Conservation (phyloP, 2,329 filamentous ascomycete genomes). For the Apiospora koreana region DNA sequence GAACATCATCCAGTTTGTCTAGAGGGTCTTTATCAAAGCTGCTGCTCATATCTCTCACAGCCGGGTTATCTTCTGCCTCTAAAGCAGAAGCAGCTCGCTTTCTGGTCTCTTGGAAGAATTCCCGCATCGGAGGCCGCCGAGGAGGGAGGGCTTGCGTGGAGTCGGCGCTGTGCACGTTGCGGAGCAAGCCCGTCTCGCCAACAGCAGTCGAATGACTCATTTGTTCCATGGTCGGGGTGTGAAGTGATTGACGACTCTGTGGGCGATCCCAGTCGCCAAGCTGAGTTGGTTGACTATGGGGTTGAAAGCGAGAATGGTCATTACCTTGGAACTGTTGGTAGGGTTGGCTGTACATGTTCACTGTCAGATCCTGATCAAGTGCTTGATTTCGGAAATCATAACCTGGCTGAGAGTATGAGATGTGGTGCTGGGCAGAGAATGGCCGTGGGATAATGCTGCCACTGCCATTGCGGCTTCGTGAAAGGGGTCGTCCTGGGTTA, state of each 20-base stretch:
- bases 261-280: neutral
- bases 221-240: neutral
- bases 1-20: neutral
- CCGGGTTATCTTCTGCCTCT: neutral
- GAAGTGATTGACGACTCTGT: neutral
- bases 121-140: neutral
- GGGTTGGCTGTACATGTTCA: neutral
- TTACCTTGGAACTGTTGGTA: neutral
- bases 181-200: neutral
- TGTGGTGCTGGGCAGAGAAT: neutral
- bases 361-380: neutral
- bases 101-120: neutral
- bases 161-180: neutral
- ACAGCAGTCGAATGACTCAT: neutral
- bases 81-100: neutral
- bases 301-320: neutral
- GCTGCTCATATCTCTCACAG: neutral
- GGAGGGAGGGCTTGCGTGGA: neutral
- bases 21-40: too few relatives aligned
- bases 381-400: neutral
- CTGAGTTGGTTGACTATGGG: neutral
- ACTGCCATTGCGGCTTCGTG: neutral
- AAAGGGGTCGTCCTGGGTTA: neutral
- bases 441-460: neutral
- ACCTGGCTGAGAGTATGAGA: neutral